Evolutionary conservation across 1,284 basidiomycete genomes (phyloP).

Genomic region (Sphaerobolus stellatus): DNA sequence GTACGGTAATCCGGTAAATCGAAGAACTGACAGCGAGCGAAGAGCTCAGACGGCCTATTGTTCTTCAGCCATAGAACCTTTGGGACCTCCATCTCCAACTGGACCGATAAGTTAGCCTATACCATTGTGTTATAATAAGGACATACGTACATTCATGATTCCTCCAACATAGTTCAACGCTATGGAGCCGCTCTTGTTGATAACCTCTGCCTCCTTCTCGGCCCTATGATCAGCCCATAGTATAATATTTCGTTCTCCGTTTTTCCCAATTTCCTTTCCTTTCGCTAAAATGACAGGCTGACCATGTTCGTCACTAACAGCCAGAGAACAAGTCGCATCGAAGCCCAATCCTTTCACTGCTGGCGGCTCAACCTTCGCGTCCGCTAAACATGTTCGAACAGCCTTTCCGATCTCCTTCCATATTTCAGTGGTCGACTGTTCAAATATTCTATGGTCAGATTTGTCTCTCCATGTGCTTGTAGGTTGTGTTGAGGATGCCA

Average conservation of each 20-base stretch:
- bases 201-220: slow-evolving; percentile 84
- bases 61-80: slow-evolving; percentile 97
- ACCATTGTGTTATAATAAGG: not conserved
- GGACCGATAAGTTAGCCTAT: slow-evolving; percentile 15
- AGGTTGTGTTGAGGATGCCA: slow-evolving; percentile 75
- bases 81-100: slow-evolving; percentile 97
- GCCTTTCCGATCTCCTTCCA: slow-evolving; percentile 79
- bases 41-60: slow-evolving; percentile 75
- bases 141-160: slow-evolving; percentile 82
- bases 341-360: slow-evolving; percentile 90
- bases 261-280: slow-evolving; percentile 59
- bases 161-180: slow-evolving; percentile 96
- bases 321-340: slow-evolving; percentile 95
- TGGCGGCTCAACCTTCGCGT: slow-evolving; percentile 59
- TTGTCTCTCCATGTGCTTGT: slow-evolving; percentile 86
- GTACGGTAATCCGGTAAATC: slow-evolving; percentile 89
- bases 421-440: slow-evolving; percentile 87
- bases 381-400: slow-evolving; percentile 66
- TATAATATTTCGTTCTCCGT: slow-evolving; percentile 80
- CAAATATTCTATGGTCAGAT: slow-evolving; percentile 89
- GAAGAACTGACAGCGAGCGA: slow-evolving; percentile 88
- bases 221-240: slow-evolving; percentile 96
- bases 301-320: slow-evolving; percentile 78
- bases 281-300: slow-evolving; percentile 80
- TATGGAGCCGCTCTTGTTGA: slow-evolving; percentile 82